Percentiles rank a stretch among this genome's conserved stretches.
These are phyloP conservation scores for Neovahlkampfia damariscottae DNA, from an alignment of 78 protist species.

Conservation along the genomic window DNA sequence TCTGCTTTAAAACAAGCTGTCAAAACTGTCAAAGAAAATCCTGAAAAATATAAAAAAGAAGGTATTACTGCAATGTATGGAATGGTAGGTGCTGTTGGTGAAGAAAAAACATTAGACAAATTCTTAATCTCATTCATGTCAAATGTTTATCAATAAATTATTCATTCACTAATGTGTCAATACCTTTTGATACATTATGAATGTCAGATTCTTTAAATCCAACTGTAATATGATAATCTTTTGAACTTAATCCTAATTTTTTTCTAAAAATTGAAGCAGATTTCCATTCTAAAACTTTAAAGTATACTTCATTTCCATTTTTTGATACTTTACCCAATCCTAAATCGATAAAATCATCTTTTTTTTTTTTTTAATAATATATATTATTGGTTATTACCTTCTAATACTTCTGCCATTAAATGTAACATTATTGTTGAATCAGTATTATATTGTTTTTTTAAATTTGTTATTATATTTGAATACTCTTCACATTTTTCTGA, in stretches of 20 bases:
- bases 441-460: neutral
- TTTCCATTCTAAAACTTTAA: neutral
- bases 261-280: neutral
- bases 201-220: neutral
- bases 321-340: neutral
- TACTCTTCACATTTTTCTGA: neutral
- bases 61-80: slow-evolving; percentile 49
- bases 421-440: neutral
- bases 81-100: no score
- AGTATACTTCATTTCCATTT: neutral
- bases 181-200: neutral
- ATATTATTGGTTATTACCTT: neutral
- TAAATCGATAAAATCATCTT: neutral
- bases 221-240: neutral
- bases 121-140: no score
- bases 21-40: slow-evolving; percentile 11
- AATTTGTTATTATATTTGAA: neutral
- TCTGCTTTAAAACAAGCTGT: neutral
- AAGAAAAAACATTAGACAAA: no score
- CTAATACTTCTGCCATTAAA: neutral
- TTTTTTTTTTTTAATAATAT: no score
- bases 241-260: neutral
- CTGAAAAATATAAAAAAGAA: slow-evolving; percentile 7
- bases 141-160: neutral
- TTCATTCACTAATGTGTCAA: neutral